Percentiles rank a stretch among this genome's conserved stretches.
Conservation (phyloP, 768 basidiomycete species). For the Russula sp. region DNA sequence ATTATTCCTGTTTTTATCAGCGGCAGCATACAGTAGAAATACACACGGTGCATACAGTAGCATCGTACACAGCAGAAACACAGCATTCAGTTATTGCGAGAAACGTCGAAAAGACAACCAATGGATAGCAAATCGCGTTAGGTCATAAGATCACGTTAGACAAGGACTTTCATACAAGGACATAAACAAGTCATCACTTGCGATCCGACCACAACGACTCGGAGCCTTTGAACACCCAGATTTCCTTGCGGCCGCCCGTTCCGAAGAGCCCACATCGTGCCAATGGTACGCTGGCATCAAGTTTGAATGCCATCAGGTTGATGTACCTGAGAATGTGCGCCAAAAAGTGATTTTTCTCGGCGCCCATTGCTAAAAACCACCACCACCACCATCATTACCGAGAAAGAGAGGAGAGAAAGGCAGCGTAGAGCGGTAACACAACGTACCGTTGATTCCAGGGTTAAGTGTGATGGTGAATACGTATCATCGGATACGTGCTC, state of each 20-base stretch:
- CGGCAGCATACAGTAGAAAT: too few species aligned
- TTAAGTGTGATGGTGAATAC: slow-evolving; percentile 57
- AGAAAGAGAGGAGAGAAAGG: neutral
- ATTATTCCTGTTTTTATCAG: neutral
- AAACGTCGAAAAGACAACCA: neutral
- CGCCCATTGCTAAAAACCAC: slow-evolving; percentile 26
- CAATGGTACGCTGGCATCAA: slow-evolving; percentile 65
- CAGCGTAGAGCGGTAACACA: neutral
- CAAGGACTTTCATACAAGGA: neutral
- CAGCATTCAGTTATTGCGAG: neutral
- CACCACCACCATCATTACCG: slow-evolving; percentile 1
- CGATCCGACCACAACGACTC: slow-evolving; percentile 28
- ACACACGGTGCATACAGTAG: neutral
- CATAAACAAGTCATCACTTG: slow-evolving; percentile 3
- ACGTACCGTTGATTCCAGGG: slow-evolving; percentile 30
- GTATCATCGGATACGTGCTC: slow-evolving; percentile 48
- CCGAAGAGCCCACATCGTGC: slow-evolving; percentile 42
- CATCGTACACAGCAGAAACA: slow-evolving; percentile 3
- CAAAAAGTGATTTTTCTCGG: slow-evolving; percentile 54
- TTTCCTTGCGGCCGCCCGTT: slow-evolving; percentile 49
- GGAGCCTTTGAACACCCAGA: slow-evolving; percentile 61
- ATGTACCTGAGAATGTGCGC: slow-evolving; percentile 63
- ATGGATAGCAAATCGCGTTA: neutral
- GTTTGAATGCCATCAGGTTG: slow-evolving; percentile 52
- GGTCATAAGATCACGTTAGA: slow-evolving; percentile 16